phyloP scores from a whole-genome alignment of 129 eudicot genomes.

The Arctium lappa region DNA sequence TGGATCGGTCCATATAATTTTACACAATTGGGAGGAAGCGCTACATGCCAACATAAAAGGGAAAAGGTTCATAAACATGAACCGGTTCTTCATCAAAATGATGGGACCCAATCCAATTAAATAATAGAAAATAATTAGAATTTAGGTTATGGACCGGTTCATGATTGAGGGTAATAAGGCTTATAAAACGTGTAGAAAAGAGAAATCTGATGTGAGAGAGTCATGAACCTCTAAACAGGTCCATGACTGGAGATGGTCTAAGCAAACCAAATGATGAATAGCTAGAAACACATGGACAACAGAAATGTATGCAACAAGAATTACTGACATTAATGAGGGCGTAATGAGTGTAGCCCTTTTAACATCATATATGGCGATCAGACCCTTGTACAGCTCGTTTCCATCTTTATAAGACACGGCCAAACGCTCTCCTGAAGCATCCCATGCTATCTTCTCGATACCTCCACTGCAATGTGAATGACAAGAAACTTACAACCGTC shows the following conservation, averaged over 20 bases:
- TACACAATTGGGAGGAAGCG: not conserved
- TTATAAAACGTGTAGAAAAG: not conserved
- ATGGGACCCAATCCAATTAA: not conserved
- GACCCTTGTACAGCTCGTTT: slow-evolving; percentile 76
- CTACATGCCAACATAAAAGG: not conserved
- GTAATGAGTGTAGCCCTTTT: slow-evolving; percentile 75
- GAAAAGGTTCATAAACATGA: too few relatives aligned
- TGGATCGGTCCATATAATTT: not conserved
- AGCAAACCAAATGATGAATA: not conserved
- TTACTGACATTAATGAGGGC: slow-evolving; percentile 75
- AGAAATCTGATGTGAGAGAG: not conserved
- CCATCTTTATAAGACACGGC: slow-evolving; percentile 91
- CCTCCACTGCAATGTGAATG: slow-evolving; percentile 48
- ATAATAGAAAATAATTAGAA: not conserved
- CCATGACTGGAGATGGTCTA: not conserved
- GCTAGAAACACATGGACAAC: not conserved
- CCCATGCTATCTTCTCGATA: slow-evolving; percentile 98
- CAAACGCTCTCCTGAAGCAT: slow-evolving; percentile 95
- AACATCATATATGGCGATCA: slow-evolving; percentile 83
- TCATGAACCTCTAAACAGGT: not conserved
- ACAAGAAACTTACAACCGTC: not conserved
- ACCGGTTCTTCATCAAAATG: not conserved
- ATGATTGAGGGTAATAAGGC: not conserved
- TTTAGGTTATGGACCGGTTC: not conserved
- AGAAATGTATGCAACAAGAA: not conserved